Evolutionary conservation across 345 rosid genomes (phyloP).

Genomic region (Gossypium mustelinum): DNA sequence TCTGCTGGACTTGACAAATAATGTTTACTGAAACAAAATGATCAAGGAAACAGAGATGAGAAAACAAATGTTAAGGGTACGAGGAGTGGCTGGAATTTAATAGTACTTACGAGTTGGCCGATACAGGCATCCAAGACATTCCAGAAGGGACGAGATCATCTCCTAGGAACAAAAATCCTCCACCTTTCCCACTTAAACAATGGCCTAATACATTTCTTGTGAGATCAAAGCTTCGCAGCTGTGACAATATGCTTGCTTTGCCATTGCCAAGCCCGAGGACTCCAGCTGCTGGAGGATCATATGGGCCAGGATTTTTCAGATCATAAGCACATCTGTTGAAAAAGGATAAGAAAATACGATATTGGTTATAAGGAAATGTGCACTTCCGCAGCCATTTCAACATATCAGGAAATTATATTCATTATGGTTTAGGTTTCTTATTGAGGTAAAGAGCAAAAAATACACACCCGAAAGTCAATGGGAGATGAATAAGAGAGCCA

Average conservation of each 20-base stretch:
- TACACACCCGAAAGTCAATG: slow-evolving; percentile 70
- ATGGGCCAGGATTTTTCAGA: slow-evolving; percentile 42
- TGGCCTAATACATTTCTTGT: slow-evolving; percentile 66
- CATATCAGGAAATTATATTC: not conserved
- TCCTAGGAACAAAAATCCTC: slow-evolving; percentile 83
- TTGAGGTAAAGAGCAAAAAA: not conserved
- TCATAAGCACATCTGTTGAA: slow-evolving; percentile 74
- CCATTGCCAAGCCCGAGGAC: slow-evolving; percentile 83
- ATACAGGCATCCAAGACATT: slow-evolving; percentile 60
- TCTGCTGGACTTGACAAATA: slow-evolving; percentile 70
- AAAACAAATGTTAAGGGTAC: not conserved
- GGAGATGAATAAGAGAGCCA: slow-evolving; percentile 44
- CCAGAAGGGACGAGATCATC: slow-evolving; percentile 60
- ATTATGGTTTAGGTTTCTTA: too few species aligned
- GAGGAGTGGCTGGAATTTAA: not conserved
- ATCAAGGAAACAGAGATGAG: not conserved
- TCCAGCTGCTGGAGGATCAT: slow-evolving; percentile 59
- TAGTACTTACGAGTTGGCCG: slow-evolving; percentile 36
- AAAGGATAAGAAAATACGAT: slow-evolving; percentile 3
- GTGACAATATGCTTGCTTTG: slow-evolving; percentile 61
- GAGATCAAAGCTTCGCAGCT: slow-evolving; percentile 41
- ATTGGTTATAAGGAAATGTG: not conserved
- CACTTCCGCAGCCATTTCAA: not conserved
- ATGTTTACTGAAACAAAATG: slow-evolving; percentile 48
- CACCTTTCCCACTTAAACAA: slow-evolving; percentile 68